These are phyloP conservation scores for Paramecium primaurelia DNA, from an alignment of 73 alveolate species.

Conservation along the genomic window DNA sequence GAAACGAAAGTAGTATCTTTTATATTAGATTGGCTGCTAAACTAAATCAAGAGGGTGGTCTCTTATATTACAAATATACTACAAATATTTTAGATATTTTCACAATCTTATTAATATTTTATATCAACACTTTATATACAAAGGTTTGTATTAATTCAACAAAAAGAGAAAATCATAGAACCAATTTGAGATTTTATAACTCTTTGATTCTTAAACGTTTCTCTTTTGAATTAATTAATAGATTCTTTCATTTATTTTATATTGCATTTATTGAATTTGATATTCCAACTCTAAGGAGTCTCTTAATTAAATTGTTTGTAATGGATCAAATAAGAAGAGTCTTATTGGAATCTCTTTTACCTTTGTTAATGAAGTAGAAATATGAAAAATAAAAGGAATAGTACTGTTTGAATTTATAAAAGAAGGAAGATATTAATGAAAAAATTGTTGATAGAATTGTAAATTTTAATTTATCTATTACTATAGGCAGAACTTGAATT, in stretches of 20 bases:
- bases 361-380: constrained; percentile 55
- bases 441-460: constrained; percentile 53
- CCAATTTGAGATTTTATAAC: constrained; percentile 66
- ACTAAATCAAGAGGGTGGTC: constrained; percentile 45
- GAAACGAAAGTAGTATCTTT: constrained; percentile 39
- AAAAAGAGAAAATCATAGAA: constrained; percentile 73
- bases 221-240: constrained; percentile 72
- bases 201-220: constrained; percentile 66
- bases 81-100: constrained; percentile 50
- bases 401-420: constrained; percentile 61
- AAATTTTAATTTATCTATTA: background rate
- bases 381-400: constrained; percentile 62
- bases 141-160: constrained; percentile 66
- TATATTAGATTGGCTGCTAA: constrained; percentile 46
- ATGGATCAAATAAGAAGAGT: constrained; percentile 70
- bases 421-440: constrained; percentile 65
- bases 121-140: constrained; percentile 64
- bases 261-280: constrained; percentile 71
- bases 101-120: constrained; percentile 55
- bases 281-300: constrained; percentile 63
- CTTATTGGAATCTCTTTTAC: constrained; percentile 65
- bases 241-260: constrained; percentile 70
- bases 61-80: constrained; percentile 53
- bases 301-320: constrained; percentile 66
- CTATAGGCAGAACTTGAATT: constrained; percentile 68